These are phyloP conservation scores for Russula earlei DNA, from an alignment of 768 basidiomycete species.

Conservation along the genomic window DNA sequence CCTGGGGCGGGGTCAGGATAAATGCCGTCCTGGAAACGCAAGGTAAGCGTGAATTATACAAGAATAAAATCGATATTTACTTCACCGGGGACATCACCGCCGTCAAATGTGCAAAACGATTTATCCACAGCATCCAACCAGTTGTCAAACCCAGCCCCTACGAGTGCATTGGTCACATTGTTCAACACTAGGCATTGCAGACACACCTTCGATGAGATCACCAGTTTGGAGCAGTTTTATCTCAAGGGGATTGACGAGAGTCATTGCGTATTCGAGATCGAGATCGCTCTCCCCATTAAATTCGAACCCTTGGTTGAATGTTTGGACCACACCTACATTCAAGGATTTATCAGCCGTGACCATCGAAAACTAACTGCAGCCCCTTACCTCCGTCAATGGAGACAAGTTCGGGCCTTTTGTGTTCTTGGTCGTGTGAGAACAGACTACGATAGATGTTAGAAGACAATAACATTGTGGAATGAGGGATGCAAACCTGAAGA, in stretches of 20 bases:
- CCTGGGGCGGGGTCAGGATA: slow-evolving; percentile 35
- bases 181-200: neutral
- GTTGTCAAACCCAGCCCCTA: slow-evolving; percentile 13
- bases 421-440: slow-evolving; percentile 32
- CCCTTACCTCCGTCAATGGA: slow-evolving; percentile 30
- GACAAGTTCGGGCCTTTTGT: slow-evolving; percentile 30
- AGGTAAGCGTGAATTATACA: neutral
- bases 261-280: slow-evolving; percentile 63
- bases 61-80: neutral
- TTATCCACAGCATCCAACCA: slow-evolving; percentile 18
- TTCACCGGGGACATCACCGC: neutral
- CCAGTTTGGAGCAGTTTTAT: slow-evolving; percentile 31
- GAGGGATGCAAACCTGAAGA: slow-evolving; percentile 22
- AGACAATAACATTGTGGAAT: neutral
- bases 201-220: no score
- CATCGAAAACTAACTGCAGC: slow-evolving; percentile 14
- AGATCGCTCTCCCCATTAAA: slow-evolving; percentile 60
- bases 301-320: slow-evolving; percentile 33
- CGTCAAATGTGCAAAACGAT: slow-evolving; percentile 15
- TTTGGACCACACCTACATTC: slow-evolving; percentile 33
- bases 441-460: slow-evolving; percentile 21
- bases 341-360: neutral
- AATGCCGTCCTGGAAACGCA: slow-evolving; percentile 10
- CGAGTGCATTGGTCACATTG: neutral
- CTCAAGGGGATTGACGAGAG: slow-evolving; percentile 31